Conservation (phyloP, 2,329 filamentous ascomycete species). For the Scytalidium lignicola region DNA sequence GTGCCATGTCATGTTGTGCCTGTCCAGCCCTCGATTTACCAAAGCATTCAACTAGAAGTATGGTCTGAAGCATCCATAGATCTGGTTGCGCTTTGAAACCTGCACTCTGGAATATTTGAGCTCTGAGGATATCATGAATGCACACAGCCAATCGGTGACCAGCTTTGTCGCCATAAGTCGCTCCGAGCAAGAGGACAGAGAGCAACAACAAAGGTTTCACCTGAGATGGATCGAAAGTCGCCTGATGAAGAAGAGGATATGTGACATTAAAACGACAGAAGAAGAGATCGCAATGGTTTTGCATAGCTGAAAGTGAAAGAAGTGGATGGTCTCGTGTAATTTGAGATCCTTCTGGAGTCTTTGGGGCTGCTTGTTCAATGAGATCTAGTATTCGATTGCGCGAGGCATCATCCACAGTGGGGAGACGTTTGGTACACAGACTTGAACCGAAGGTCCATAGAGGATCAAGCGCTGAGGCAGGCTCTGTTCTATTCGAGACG, state of each 20-base stretch:
- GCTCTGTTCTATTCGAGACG: not conserved
- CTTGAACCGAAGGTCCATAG: slow-evolving; percentile 26
- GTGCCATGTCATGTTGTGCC: slow-evolving; percentile 58
- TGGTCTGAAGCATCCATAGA: slow-evolving; percentile 56
- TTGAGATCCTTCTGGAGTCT: slow-evolving; percentile 40
- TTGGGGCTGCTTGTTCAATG: slow-evolving; percentile 43
- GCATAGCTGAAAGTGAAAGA: slow-evolving; percentile 44
- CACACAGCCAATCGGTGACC: slow-evolving; percentile 56
- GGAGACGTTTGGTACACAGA: slow-evolving; percentile 21
- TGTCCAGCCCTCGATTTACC: slow-evolving; percentile 59
- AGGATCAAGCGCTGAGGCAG: slow-evolving; percentile 4
- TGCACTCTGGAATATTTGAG: slow-evolving; percentile 52
- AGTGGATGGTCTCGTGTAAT: slow-evolving; percentile 46
- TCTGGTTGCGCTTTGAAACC: slow-evolving; percentile 54
- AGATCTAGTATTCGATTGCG: slow-evolving; percentile 42
- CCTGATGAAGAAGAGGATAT: slow-evolving; percentile 54
- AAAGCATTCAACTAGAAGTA: slow-evolving; percentile 59
- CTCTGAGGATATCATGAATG: slow-evolving; percentile 54
- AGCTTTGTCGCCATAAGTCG: slow-evolving; percentile 54
- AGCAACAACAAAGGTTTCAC: slow-evolving; percentile 48
- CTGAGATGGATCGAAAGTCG: slow-evolving; percentile 48
- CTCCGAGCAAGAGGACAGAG: slow-evolving; percentile 53
- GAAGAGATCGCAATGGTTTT: slow-evolving; percentile 53
- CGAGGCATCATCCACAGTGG: slow-evolving; percentile 34
- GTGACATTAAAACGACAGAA: slow-evolving; percentile 56